Evolutionary conservation across 345 rosid species (phyloP).

Genomic region (Ceriops tagal): DNA sequence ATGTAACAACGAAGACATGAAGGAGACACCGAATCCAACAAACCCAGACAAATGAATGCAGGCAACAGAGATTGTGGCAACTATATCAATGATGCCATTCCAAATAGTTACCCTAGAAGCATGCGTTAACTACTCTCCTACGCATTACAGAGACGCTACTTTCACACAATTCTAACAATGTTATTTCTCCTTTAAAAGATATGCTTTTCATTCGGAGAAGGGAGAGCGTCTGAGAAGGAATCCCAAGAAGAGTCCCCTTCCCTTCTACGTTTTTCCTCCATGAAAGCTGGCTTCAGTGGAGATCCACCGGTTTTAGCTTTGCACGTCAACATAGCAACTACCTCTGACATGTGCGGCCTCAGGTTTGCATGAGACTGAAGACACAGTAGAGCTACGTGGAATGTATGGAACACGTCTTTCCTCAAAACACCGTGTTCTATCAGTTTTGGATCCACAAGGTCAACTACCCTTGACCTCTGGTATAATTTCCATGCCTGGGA

Average conservation of each 20-base stretch:
- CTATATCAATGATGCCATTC: too few relatives aligned
- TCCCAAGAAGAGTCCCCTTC: constrained; percentile 42
- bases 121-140: too few relatives aligned
- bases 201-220: constrained; percentile 22
- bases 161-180: too few relatives aligned
- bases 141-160: too few relatives aligned
- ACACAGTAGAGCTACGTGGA: constrained; percentile 49
- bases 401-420: constrained; percentile 39
- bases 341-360: constrained; percentile 58
- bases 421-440: constrained; percentile 30
- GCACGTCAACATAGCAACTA: constrained; percentile 55
- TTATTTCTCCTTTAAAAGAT: too few relatives aligned
- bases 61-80: too few relatives aligned
- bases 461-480: constrained; percentile 33
- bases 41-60: too few relatives aligned
- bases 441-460: constrained; percentile 49
- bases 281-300: constrained; percentile 36
- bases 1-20: too few relatives aligned
- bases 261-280: constrained; percentile 30
- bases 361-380: constrained; percentile 49
- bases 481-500: constrained; percentile 55
- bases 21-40: too few relatives aligned
- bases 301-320: constrained; percentile 27
- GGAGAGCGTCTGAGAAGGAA: constrained; percentile 38
- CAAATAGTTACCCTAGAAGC: too few relatives aligned